Base-by-base conservation (phyloP, 768 basidiomycete species). In the Amanita rimosa region DNA sequence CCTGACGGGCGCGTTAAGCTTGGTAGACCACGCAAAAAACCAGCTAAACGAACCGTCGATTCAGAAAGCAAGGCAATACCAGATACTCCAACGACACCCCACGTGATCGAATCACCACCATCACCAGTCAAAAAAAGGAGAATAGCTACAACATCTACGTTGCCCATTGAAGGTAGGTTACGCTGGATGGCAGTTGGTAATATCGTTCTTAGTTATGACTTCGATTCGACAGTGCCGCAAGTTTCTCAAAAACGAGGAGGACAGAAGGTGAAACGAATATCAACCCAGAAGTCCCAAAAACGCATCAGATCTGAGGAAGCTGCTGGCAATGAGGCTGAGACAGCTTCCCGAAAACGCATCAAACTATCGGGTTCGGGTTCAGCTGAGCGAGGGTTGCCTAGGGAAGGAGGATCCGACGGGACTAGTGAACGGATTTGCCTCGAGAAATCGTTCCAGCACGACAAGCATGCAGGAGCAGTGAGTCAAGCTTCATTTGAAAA, bases 1-100 rank as follows among this genome's bases (percentile, higher is more conserved):
- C 61, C 72, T 19, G 71, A 75, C 57, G 76, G 74, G 16, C 64
- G 64, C 29, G 67, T 74, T 44, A 85, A 83, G 60, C 74, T 73
- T 55, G 80, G 79, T 19, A 65, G 78, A 31, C 75, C 84, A 36
- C 27, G 52, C 33, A 56, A 58, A 49, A 45, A 57, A 41, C 58
- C 52, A 44, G 54, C 47, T 24, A 38, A 55, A 37, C 54, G 65
- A 59, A 48, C 53, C 50, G 46, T 52, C 7, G 59, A 51, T 52
- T 50, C 39, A 51, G 49, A 56, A 47, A 58, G 55, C 56, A 52
- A 56, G 10, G 14, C 44, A 24, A 27, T 17, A 38, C 34, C 21
- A 22, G 46, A 7, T 37, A 27, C 13, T 6, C 16, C 27, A 31
- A 33, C 13, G 7, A 17, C 46, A n/a, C n/a, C 46, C 16, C n/a